These are phyloP conservation scores for Trametes cingulata DNA, from an alignment of 768 basidiomycete species.

Conservation along the genomic window DNA sequence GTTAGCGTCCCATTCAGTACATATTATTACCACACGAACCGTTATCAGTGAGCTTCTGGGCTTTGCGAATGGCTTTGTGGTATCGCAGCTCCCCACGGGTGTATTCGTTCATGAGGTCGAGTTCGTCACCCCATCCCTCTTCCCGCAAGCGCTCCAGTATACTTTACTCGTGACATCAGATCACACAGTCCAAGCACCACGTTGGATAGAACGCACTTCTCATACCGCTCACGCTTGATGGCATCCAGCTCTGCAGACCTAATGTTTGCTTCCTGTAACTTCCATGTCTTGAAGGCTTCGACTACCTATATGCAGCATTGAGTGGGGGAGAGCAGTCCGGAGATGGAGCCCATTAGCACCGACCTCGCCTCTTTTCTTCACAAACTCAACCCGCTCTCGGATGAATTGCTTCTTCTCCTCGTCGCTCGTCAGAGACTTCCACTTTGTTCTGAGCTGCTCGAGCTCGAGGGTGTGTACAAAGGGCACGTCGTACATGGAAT, in stretches of 20 bases:
- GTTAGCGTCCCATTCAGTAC: background rate
- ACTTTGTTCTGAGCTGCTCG: background rate
- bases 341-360: background rate
- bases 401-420: background rate
- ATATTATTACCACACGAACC: background rate
- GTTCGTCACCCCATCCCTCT: slow-evolving; percentile 13
- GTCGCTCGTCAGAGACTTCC: background rate
- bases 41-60: slow-evolving; percentile 16
- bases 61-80: slow-evolving; percentile 7
- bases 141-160: background rate
- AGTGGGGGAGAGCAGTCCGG: no score
- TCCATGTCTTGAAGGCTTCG: background rate
- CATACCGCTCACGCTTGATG: background rate
- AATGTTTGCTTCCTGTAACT: background rate
- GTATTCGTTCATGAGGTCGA: background rate
- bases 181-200: no score
- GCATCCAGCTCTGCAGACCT: background rate
- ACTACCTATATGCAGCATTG: background rate
- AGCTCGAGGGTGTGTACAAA: background rate
- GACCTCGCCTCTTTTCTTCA: background rate
- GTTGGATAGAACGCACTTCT: background rate
- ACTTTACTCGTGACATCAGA: background rate
- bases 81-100: background rate
- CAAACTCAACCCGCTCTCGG: background rate
- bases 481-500: background rate